Conservation (phyloP, 2,329 filamentous ascomycete genomes). For the Venturia carpophila region DNA sequence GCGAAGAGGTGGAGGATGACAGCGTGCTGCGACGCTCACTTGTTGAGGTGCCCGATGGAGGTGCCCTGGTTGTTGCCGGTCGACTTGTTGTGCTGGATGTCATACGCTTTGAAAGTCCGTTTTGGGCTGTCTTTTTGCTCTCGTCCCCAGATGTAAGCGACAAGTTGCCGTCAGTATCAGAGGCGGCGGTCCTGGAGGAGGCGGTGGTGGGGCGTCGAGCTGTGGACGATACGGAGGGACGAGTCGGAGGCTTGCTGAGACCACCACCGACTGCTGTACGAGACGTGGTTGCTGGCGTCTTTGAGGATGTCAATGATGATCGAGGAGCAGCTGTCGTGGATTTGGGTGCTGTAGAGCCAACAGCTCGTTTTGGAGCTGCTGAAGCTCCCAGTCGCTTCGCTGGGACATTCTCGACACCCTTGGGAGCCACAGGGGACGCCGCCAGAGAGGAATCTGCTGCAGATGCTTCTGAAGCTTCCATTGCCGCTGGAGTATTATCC, state of each 20-base stretch:
- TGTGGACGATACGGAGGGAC: constrained; percentile 11
- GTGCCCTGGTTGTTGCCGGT: background rate
- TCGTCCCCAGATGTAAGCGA: constrained; percentile 18
- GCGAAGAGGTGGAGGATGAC: constrained; percentile 11
- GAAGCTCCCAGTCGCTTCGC: background rate
- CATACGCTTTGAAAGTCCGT: constrained; percentile 17
- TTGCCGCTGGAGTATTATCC: background rate
- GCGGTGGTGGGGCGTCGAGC: constrained; percentile 13
- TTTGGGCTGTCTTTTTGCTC: constrained; percentile 13
- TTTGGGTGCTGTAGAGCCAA: constrained; percentile 2
- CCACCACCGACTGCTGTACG: constrained; percentile 14
- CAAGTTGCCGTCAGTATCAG: constrained; percentile 5
- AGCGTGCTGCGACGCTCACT: constrained; percentile 14
- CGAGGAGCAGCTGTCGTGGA: background rate
- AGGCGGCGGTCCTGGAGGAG: constrained; percentile 7
- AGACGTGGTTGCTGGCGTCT: constrained; percentile 8
- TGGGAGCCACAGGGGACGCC: background rate
- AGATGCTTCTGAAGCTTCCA: background rate
- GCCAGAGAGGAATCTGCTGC: background rate
- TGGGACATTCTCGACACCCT: constrained; percentile 1
- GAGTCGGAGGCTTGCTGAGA: constrained; percentile 17
- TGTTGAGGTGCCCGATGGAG: background rate
- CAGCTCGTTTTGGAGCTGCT: constrained; percentile 2
- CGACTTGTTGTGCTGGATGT: constrained; percentile 11
- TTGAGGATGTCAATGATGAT: constrained; percentile 3